Evolutionary conservation across 1,284 basidiomycete genomes (phyloP).

Genomic region (Cerioporus squamosus): DNA sequence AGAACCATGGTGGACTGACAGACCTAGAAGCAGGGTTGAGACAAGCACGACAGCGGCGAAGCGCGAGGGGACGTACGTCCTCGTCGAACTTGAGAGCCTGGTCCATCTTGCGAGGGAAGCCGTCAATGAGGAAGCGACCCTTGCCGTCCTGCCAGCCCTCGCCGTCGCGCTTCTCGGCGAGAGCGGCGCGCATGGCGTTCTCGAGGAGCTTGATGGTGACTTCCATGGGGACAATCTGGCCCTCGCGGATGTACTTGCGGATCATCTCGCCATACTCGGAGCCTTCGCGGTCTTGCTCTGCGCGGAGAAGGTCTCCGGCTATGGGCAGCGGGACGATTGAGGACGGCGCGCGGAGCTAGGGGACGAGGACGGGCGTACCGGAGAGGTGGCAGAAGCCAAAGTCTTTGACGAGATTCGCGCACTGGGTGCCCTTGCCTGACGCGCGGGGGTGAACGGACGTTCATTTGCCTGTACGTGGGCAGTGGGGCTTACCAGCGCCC

Average conservation of each 20-base stretch:
- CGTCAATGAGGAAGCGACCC: constrained; percentile 95
- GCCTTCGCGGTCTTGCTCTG: constrained; percentile 88
- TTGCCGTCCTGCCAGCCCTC: constrained; percentile 75
- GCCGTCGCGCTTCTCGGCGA: constrained; percentile 48
- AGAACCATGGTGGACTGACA: constrained; percentile 83
- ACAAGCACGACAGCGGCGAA: not conserved
- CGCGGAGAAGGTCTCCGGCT: constrained; percentile 97
- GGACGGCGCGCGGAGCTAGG: not conserved
- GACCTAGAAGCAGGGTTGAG: constrained; percentile 52
- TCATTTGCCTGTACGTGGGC: too few relatives aligned
- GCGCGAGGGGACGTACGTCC: constrained; percentile 55
- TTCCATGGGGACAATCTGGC: constrained; percentile 95
- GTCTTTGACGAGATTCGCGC: constrained; percentile 84
- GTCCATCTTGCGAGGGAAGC: constrained; percentile 99
- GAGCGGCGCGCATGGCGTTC: constrained; percentile 84
- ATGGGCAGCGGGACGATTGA: constrained; percentile 5
- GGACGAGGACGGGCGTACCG: constrained; percentile 50
- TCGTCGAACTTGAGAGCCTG: constrained; percentile 95
- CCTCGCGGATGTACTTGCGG: constrained; percentile 89
- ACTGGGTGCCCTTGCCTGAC: constrained; percentile 97
- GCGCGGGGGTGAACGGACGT: too few relatives aligned
- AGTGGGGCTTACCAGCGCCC: constrained; percentile 71
- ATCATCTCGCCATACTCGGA: constrained; percentile 91
- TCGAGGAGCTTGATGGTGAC: constrained; percentile 96
- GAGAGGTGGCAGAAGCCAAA: constrained; percentile 95